Evolutionary conservation across 75 land plant genomes (phyloP).

Genomic region (Larix kaempferi): DNA sequence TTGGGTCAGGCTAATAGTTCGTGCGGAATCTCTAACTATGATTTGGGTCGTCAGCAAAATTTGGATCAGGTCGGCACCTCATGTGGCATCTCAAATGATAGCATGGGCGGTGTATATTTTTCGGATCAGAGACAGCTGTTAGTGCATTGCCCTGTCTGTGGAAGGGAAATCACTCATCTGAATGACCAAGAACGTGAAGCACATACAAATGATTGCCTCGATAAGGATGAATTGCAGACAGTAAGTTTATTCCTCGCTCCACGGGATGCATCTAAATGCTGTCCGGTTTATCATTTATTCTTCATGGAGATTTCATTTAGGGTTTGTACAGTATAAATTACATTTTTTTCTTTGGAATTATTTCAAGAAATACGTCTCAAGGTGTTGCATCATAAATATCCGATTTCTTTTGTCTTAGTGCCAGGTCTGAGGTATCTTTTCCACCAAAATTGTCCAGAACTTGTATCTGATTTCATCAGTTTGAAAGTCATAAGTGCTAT

Average conservation of each 20-base stretch:
- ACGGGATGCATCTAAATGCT: neutral
- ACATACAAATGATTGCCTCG: slow-evolving; percentile 84
- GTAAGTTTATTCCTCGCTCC: slow-evolving; percentile 3
- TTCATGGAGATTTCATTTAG: neutral
- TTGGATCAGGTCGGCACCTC: neutral
- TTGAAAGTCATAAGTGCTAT: no score
- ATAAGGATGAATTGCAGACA: slow-evolving; percentile 23
- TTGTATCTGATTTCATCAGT: no score
- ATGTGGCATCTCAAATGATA: neutral
- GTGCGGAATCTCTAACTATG: neutral
- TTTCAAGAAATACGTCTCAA: no score
- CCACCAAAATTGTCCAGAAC: no score
- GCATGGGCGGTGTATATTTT: neutral
- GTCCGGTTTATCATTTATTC: neutral
- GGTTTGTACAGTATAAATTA: neutral
- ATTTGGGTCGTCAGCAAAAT: neutral
- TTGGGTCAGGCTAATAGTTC: neutral
- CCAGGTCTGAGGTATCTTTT: no score
- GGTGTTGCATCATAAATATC: no score
- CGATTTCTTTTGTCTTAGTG: no score
- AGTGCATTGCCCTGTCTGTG: slow-evolving; percentile 65
- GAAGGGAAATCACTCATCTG: slow-evolving; percentile 47
- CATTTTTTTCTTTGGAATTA: no score
- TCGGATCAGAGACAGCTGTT: neutral
- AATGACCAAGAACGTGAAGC: slow-evolving; percentile 45